A percentile compares a stretch with the other conserved stretches of the same genome.
Evolutionary conservation across 352 stramenopile genomes (phyloP).

Genomic region (Pythium apleroticum): DNA sequence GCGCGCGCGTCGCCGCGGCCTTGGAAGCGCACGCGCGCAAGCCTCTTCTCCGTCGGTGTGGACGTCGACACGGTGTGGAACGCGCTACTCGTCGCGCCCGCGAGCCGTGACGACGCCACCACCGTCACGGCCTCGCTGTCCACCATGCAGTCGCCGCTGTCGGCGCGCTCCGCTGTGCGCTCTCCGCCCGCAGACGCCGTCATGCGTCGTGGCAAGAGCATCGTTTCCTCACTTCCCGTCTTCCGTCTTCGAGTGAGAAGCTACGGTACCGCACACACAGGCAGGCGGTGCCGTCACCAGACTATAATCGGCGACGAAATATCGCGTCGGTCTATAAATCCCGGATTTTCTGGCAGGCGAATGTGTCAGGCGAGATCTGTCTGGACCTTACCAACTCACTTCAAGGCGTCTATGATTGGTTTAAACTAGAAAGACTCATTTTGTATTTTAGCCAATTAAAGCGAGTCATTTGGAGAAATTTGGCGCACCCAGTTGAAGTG

Average conservation of each 20-base stretch:
- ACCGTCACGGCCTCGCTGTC: slow-evolving; percentile 23
- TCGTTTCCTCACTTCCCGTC: background rate
- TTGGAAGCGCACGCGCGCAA: slow-evolving; percentile 31
- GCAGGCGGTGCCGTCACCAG: background rate
- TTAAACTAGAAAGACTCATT: slow-evolving; percentile 7
- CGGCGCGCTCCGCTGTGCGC: slow-evolving; percentile 34
- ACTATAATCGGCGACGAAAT: background rate
- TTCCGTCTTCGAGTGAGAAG: background rate
- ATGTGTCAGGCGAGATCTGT: background rate
- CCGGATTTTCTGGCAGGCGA: background rate
- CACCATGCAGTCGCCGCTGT: background rate
- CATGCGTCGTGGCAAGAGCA: background rate
- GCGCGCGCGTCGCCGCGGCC: background rate
- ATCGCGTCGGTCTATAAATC: slow-evolving; percentile 1
- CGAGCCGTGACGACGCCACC: slow-evolving; percentile 13
- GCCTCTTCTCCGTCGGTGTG: slow-evolving; percentile 43
- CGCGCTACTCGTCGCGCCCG: slow-evolving; percentile 17
- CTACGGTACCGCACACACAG: background rate
- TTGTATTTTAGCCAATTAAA: slow-evolving; percentile 25
- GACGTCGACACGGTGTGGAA: slow-evolving; percentile 60
- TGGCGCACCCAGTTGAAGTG: background rate
- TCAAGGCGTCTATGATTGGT: slow-evolving; percentile 23
- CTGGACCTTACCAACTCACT: slow-evolving; percentile 16
- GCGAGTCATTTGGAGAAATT: background rate
- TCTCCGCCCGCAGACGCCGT: slow-evolving; percentile 26